Base-by-base conservation (phyloP, 257 asterid species). In the Osmanthus fragrans region DNA sequence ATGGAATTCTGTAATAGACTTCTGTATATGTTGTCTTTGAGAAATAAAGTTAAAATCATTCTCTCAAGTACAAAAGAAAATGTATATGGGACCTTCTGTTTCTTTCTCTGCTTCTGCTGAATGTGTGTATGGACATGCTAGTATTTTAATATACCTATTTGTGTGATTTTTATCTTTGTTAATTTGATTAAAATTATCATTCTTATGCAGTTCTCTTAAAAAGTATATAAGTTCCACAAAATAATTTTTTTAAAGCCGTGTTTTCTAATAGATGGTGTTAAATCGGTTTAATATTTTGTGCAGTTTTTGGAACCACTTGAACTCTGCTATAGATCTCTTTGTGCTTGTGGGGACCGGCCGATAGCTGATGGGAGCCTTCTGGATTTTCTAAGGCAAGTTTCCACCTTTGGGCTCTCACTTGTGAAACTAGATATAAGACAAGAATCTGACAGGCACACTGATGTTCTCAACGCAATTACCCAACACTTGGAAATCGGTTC, bases 291-390 rank as follows among this genome's bases (percentile, higher is more conserved):
- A 16, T 32, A 45, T 5, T 72, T 33, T 73, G 12, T 64, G 27
- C 87, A 90, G 94, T 83, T 90, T 36, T 69, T 90, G 86, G 94
- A 85, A 71, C 94, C 94, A 71, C 92, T 90, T 51, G 94, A 89
- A 86, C 86, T 87, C 79, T 89, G 94, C 54, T 89, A 89, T 80
- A 63, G 92, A 72, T 90, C 94, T 27, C 88, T 90, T n/a, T 77
- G 88, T 76, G 86, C 84, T 10, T 90, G 91, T 7, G 94, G 94
- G 0, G 94, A 90, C 56, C 83, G 89, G 36, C 78, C 88, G 1
- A 86, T 90, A 56, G 94, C 94, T 1, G 94, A 90, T 4, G 94
- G 94, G 19, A 83, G 88, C 83, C 94, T 90, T 42, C 92, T 90
- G 0, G 94, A 90, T 76, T 90, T 90, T 29, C 91, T 90, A 1